Percentiles rank a stretch among this genome's conserved stretches.
Evolutionary conservation across 805 yeast genomes (phyloP).

Genomic region (Yarrowia divulgata): DNA sequence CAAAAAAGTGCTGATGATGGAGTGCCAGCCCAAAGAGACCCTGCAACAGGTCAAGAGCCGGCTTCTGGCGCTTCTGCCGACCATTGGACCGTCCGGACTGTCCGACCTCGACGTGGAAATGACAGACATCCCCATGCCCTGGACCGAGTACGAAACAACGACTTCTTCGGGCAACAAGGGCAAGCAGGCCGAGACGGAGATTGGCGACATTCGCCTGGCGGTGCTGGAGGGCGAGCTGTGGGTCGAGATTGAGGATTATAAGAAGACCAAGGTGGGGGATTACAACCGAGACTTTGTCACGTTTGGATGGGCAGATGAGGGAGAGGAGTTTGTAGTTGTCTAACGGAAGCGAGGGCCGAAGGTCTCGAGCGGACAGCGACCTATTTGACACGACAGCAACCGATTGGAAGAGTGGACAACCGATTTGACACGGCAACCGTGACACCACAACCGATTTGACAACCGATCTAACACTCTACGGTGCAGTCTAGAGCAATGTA

Average conservation of each 20-base stretch:
- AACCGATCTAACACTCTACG: too few species aligned
- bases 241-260: slow-evolving; percentile 21
- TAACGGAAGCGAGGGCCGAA: too few species aligned
- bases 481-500: too few species aligned
- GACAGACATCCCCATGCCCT: slow-evolving; percentile 17
- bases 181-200: slow-evolving; percentile 21
- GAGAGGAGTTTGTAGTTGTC: slow-evolving; percentile 15
- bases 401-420: too few species aligned
- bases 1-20: slow-evolving; percentile 21
- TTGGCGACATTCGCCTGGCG: slow-evolving; percentile 20
- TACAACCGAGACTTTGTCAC: slow-evolving; percentile 1
- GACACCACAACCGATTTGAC: too few species aligned
- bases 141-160: slow-evolving; percentile 24
- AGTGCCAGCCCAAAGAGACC: slow-evolving; percentile 2
- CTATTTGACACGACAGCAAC: too few species aligned
- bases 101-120: slow-evolving; percentile 8
- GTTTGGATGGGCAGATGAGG: slow-evolving; percentile 27
- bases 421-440: too few species aligned
- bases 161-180: slow-evolving; percentile 1
- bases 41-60: not conserved
- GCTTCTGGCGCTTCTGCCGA: not conserved
- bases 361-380: too few species aligned
- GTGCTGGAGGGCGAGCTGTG: slow-evolving; percentile 12
- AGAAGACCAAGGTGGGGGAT: slow-evolving; percentile 13
- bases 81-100: slow-evolving; percentile 6